Evolutionary conservation across 148 eudicot genomes (phyloP).

Genomic region (Selenicereus undatus): DNA sequence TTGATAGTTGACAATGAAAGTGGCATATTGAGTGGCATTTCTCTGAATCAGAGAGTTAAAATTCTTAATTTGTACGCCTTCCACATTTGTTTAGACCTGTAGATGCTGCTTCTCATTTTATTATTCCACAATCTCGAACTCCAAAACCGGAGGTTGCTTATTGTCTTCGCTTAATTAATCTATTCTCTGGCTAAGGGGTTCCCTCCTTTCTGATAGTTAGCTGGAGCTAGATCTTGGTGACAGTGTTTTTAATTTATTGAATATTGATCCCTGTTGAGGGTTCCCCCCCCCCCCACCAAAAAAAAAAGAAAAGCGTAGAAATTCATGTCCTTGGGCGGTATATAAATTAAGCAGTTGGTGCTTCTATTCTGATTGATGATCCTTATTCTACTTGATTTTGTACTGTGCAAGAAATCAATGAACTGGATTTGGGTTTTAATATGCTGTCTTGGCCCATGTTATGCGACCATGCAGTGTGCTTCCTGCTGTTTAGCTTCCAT

Average conservation of each 20-base stretch:
- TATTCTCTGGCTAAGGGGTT: slow-evolving; percentile 10
- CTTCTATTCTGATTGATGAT: slow-evolving; percentile 36
- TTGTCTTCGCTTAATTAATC: slow-evolving; percentile 34
- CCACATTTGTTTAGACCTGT: slow-evolving; percentile 25
- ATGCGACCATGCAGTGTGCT: slow-evolving; percentile 22
- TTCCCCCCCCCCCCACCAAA: too few species aligned
- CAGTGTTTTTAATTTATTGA: not conserved
- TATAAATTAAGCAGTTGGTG: slow-evolving; percentile 41
- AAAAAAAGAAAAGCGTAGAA: slow-evolving; percentile 30
- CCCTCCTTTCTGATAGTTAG: slow-evolving; percentile 20
- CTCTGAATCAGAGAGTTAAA: slow-evolving; percentile 32
- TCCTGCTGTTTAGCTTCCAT: slow-evolving; percentile 31
- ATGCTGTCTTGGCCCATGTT: slow-evolving; percentile 29
- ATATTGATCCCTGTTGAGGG: not conserved
- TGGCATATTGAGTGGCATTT: slow-evolving; percentile 25
- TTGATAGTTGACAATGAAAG: slow-evolving; percentile 19
- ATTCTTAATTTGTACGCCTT: slow-evolving; percentile 40
- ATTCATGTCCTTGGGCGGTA: slow-evolving; percentile 29
- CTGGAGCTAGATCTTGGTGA: slow-evolving; percentile 16
- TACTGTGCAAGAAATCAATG: slow-evolving; percentile 35
- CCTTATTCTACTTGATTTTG: slow-evolving; percentile 30
- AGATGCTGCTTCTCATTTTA: slow-evolving; percentile 32
- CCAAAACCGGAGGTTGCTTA: slow-evolving; percentile 32
- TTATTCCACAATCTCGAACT: slow-evolving; percentile 16
- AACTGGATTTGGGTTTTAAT: slow-evolving; percentile 39